phyloP scores from a whole-genome alignment of 2,329 filamentous ascomycete species.

The Neobulgaria alba region DNA sequence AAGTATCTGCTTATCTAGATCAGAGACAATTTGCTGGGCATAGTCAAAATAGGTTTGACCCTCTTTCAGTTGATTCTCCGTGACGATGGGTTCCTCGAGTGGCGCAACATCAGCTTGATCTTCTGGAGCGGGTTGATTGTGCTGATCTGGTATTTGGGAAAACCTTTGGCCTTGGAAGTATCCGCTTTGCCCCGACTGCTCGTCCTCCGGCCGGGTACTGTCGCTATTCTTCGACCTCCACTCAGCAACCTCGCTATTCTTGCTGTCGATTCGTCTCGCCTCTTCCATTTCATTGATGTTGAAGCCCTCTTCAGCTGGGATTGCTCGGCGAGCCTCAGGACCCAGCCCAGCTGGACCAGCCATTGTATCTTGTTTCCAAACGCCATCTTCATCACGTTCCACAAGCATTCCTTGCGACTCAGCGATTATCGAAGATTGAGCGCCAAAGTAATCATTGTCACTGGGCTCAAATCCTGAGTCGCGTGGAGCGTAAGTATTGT shows the following conservation, averaged over 20 bases:
- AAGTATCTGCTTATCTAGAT: conserved; percentile 22
- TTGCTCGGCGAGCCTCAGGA: conserved; percentile 21
- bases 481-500: too few relatives aligned
- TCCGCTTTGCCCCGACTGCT: conserved; percentile 15
- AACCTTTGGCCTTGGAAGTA: conserved; percentile 11
- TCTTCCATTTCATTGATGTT: conserved; percentile 28
- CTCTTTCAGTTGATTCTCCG: conserved; percentile 24
- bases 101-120: conserved; percentile 19
- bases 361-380: conserved; percentile 18
- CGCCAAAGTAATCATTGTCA: conserved; percentile 7
- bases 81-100: conserved; percentile 24
- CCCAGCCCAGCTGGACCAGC: conserved; percentile 24
- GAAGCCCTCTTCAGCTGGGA: conserved; percentile 18
- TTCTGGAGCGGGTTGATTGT: conserved; percentile 1
- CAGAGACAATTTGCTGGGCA: conserved; percentile 14
- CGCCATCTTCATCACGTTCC: conserved; percentile 21
- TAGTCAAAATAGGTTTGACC: conserved; percentile 27
- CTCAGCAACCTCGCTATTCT: conserved; percentile 28
- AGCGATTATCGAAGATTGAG: conserved; percentile 6
- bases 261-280: conserved; percentile 21
- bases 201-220: conserved; percentile 17
- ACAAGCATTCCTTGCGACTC: conserved; percentile 7
- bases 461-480: conserved; percentile 2
- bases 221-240: conserved; percentile 25
- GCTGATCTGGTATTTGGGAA: conserved; percentile 7